Evolutionary conservation across 2,329 filamentous ascomycete species (phyloP).

Genomic region (Pseudogymnoascus sp.): DNA sequence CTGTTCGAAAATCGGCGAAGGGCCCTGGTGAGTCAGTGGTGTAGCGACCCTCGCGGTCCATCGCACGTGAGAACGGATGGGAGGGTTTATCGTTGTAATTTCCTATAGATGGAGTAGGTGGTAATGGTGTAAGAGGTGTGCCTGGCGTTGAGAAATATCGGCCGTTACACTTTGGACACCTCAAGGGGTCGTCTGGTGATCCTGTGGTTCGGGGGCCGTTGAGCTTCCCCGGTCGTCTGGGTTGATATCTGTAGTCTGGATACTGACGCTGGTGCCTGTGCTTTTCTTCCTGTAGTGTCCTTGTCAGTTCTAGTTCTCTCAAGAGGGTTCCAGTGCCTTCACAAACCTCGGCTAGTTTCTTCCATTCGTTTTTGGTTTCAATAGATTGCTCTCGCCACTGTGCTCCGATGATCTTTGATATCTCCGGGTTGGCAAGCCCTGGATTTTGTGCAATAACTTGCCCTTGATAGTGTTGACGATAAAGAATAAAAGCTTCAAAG

Average conservation of each 20-base stretch:
- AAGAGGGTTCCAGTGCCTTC: not conserved
- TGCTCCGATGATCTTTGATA: constrained; percentile 87
- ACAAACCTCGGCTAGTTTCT: constrained; percentile 68
- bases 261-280: constrained; percentile 80
- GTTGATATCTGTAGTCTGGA: constrained; percentile 90
- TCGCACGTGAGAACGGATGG: constrained; percentile 33
- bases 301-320: not conserved
- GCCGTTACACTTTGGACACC: constrained; percentile 66
- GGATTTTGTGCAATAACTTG: constrained; percentile 73
- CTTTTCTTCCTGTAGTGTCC: constrained; percentile 66
- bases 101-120: constrained; percentile 17
- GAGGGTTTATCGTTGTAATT: not conserved
- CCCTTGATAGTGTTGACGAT: constrained; percentile 86
- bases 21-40: constrained; percentile 38
- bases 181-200: constrained; percentile 39
- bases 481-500: constrained; percentile 84
- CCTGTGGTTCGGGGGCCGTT: constrained; percentile 24
- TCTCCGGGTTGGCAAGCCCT: constrained; percentile 88
- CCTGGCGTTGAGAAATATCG: constrained; percentile 27
- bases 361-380: constrained; percentile 77
- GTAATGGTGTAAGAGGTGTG: constrained; percentile 25
- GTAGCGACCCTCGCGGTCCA: constrained; percentile 55
- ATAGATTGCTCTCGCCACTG: constrained; percentile 76
- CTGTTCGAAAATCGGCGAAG: not conserved
- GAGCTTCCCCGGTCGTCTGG: constrained; percentile 33